Evolutionary conservation across 805 yeast species (phyloP), one percentile per base, ranked within the genome.

Genomic region (Jamesozyma jinghongensis): DNA sequence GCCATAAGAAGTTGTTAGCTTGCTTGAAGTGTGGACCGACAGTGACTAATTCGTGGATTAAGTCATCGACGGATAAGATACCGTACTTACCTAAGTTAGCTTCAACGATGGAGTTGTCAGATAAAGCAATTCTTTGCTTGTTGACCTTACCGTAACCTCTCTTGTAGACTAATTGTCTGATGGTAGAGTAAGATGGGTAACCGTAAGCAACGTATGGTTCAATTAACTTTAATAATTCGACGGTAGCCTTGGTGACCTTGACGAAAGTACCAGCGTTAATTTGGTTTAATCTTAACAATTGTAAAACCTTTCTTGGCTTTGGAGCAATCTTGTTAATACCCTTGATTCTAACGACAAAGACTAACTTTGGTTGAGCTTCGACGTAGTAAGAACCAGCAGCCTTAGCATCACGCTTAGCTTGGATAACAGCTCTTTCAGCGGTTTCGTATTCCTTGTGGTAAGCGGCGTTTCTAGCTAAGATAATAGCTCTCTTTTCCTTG

Each of bases 21-120:
- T 86, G 95, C 77, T 86, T 86, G 87, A 86, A 86, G 88, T 86
- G 86, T 71, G 95, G 95, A 73, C 95, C 95, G 69, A 85, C 95
- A 54, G 94, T 79, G 85, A 75, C 81, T 64, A 86, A 81, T 77
- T 86, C 95, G 81, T 86, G 95, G 73, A 86, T 83, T 75, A 86
- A 79, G 71, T 86, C 95, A 74, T 86, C 95, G 59, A 86, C 69
- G 56, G 92, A 86, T 65, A 74, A 76, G 69, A 86, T 81, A 78
- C 95, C 94, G 83, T 77, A 86, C 75, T 85, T 75, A 71, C 95
- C 95, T 63, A 86, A 78, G 66, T 76, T 61, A 65, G 80, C 85
- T 78, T 86, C 95, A 68, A 86, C 74, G 73, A 85, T 77, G 53
- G 86, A 62, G 77, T 86, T 86, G 71, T 86, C 95, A 59, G 85